Base-by-base conservation (phyloP, 345 rosid species). In the Sapria himalayana region DNA sequence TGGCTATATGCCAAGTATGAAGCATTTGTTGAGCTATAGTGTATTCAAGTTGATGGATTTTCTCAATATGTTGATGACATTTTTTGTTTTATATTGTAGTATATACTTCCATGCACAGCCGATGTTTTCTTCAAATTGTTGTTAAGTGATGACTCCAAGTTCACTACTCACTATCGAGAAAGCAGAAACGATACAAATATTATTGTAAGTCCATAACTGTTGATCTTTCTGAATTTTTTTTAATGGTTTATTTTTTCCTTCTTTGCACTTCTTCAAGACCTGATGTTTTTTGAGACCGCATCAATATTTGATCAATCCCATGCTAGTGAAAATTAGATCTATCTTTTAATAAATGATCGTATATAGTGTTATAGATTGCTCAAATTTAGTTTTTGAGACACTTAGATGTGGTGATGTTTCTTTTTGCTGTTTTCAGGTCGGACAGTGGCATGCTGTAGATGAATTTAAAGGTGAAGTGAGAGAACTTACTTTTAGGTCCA, bases 401-500 rank as follows among this genome's bases (percentile, higher is more conserved):
- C n/a, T n/a, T n/a, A n/a, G n/a, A n/a, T n/a, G n/a, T n/a, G n/a
- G n/a, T n/a, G n/a, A n/a, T n/a, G n/a, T n/a, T n/a, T n/a, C 34
- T 25, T 34, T 29, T 10, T 58, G 24, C 8, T 52, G 25, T 39
- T 64, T 76, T 40, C 69, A 89, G 98, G 73, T 89, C 22, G 95
- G 82, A 56, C 85, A 73, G 37, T 89, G 98, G 98, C 93, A 79
- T 59, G 56, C 66, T 39, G 78, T 93, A 13, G 86, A 72, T 27
- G 93, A 89, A 61, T 89, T 82, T 65, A 81, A 89, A 46, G 98
- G 95, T 56, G 85, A 79, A 76, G 95, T 89, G 33, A 74, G 95
- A 59, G 98, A 89, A 65, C 70, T 82, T 36, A 89, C 74, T 46
- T 79, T 72, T 57, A 72, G 93, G 67, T 60, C 81, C 27, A 54